A percentile compares a stretch with the other conserved stretches of the same genome.
Evolutionary conservation across 768 basidiomycete species (phyloP).

Genomic region (Phaeotremella fagi): DNA sequence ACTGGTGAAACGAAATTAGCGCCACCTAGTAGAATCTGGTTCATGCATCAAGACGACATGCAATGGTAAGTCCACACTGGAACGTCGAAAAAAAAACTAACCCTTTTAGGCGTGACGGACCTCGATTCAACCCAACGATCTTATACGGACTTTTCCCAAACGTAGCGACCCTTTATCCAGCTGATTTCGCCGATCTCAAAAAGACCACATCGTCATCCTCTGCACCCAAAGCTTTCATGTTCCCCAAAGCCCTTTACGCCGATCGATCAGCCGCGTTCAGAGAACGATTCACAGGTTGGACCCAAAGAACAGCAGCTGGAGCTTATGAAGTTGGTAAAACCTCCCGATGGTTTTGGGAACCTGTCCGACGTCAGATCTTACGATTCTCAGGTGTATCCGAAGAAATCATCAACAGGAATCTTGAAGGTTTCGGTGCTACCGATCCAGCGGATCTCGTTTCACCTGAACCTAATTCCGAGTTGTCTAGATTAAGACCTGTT

Average conservation of each 20-base stretch:
- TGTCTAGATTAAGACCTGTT: constrained; percentile 11
- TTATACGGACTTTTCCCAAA: constrained; percentile 66
- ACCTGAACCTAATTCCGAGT: constrained; percentile 8
- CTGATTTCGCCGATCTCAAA: constrained; percentile 69
- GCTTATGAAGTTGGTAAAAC: constrained; percentile 52
- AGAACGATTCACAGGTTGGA: constrained; percentile 59
- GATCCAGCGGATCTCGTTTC: constrained; percentile 26
- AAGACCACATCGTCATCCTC: constrained; percentile 27
- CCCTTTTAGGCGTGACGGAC: constrained; percentile 63
- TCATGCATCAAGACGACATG: constrained; percentile 52
- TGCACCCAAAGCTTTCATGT: constrained; percentile 58
- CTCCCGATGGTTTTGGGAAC: constrained; percentile 70
- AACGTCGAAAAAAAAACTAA: background rate
- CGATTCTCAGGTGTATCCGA: constrained; percentile 59
- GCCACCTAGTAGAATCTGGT: constrained; percentile 64
- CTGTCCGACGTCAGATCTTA: constrained; percentile 63
- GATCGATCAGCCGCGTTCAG: constrained; percentile 75
- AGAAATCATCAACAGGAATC: constrained; percentile 35
- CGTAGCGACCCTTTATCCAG: constrained; percentile 56
- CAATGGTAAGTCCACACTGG: constrained; percentile 36
- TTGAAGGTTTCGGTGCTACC: constrained; percentile 41
- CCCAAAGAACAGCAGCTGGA: constrained; percentile 66
- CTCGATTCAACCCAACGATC: constrained; percentile 72
- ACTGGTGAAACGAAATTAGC: constrained; percentile 51
- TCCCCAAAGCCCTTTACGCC: constrained; percentile 63